Conservation (phyloP, 2,329 filamentous ascomycete species). For the Aspergillus luchuensis region DNA sequence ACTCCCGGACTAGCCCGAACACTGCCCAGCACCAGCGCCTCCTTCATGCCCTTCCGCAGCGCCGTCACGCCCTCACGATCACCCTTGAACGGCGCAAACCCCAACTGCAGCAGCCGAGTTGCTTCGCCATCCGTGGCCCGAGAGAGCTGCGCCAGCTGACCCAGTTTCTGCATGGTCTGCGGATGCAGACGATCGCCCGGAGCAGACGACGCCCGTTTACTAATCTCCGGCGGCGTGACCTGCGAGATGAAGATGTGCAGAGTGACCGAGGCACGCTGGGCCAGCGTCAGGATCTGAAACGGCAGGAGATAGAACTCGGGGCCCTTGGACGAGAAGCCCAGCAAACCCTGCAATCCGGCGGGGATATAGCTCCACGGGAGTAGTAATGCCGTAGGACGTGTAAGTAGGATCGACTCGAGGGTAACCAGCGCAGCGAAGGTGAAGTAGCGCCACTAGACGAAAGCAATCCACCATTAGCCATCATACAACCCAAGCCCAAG, state of each 20-base stretch:
- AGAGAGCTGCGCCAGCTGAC: conserved; percentile 64
- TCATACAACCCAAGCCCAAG: neutral
- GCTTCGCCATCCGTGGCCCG: conserved; percentile 69
- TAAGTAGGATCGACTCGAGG: conserved; percentile 61
- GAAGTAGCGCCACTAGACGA: conserved; percentile 51
- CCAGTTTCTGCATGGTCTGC: conserved; percentile 64
- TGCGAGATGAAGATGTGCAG: conserved; percentile 82
- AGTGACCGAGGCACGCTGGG: conserved; percentile 74
- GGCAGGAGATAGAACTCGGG: conserved; percentile 63
- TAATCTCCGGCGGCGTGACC: conserved; percentile 67
- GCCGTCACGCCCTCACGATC: conserved; percentile 65
- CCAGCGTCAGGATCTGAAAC: conserved; percentile 77
- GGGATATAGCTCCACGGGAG: conserved; percentile 39
- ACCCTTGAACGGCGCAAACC: conserved; percentile 78
- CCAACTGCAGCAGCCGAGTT: conserved; percentile 69
- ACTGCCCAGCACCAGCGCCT: conserved; percentile 86
- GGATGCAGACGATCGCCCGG: conserved; percentile 37
- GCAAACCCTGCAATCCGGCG: conserved; percentile 27
- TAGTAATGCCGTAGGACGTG: conserved; percentile 50
- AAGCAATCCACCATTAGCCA: neutral
- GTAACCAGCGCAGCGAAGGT: conserved; percentile 57
- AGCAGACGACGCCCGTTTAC: conserved; percentile 38
- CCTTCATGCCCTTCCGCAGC: conserved; percentile 72
- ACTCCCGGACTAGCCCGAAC: conserved; percentile 80
- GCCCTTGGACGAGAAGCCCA: conserved; percentile 43